These are phyloP conservation scores for Handroanthus guayacan DNA, from an alignment of 257 asterid species.

Conservation along the genomic window DNA sequence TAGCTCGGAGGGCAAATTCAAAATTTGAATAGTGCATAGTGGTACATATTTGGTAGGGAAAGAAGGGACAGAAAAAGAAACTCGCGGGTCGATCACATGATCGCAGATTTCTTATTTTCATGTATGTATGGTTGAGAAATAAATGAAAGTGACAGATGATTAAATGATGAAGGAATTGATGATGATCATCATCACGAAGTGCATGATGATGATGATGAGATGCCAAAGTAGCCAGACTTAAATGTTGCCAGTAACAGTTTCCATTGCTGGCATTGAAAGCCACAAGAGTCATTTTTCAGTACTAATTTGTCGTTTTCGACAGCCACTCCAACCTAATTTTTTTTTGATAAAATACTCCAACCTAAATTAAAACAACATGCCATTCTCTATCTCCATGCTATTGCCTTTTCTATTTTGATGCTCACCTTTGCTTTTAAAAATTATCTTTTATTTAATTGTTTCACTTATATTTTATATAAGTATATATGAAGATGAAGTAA, in stretches of 20 bases:
- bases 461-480: too few species aligned
- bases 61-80: slow-evolving; percentile 32
- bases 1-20: not conserved
- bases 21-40: slow-evolving; percentile 34
- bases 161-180: slow-evolving; percentile 33
- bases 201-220: slow-evolving; percentile 12
- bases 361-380: too few species aligned
- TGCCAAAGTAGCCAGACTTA: slow-evolving; percentile 31
- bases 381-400: too few species aligned
- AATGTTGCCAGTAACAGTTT: slow-evolving; percentile 49
- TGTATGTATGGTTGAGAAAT: slow-evolving; percentile 22
- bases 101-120: slow-evolving; percentile 19
- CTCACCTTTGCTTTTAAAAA: too few species aligned
- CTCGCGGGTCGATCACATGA: slow-evolving; percentile 46
- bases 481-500: too few species aligned
- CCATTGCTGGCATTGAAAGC: slow-evolving; percentile 56
- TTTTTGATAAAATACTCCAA: too few species aligned
- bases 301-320: too few species aligned
- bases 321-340: not conserved
- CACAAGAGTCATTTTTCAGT: slow-evolving; percentile 17
- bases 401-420: too few species aligned
- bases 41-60: slow-evolving; percentile 26
- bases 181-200: not conserved
- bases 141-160: not conserved
- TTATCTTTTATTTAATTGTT: too few species aligned